Percentiles rank a stretch among this genome's conserved stretches.
These are phyloP conservation scores for Penicillium sp. DNA, from an alignment of 2,329 filamentous ascomycete genomes.

Conservation along the genomic window DNA sequence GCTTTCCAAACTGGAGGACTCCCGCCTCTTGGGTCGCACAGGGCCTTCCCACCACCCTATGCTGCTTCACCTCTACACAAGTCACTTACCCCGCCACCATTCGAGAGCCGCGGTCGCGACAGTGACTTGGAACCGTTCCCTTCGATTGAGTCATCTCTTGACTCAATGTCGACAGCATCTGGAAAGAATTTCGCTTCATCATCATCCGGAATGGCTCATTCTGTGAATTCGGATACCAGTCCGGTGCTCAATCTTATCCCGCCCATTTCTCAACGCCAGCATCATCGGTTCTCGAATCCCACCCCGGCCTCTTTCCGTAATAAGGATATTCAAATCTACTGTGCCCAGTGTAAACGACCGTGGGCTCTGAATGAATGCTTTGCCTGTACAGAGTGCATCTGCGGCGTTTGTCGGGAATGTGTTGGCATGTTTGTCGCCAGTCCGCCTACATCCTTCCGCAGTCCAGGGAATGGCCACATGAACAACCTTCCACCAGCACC, in stretches of 20 bases:
- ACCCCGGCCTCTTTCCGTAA: constrained; percentile 55
- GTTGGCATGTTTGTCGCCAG: constrained; percentile 56
- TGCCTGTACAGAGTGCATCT: constrained; percentile 95
- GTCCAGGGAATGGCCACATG: constrained; percentile 26
- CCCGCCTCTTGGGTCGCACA: constrained; percentile 40
- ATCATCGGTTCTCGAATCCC: constrained; percentile 45
- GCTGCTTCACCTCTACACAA: constrained; percentile 89
- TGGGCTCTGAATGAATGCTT: constrained; percentile 80
- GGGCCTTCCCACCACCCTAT: constrained; percentile 58
- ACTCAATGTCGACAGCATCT: constrained; percentile 46
- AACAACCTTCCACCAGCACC: constrained; percentile 25
- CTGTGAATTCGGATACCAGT: constrained; percentile 66
- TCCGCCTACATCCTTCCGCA: constrained; percentile 40
- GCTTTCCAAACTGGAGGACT: constrained; percentile 52
- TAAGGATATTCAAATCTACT: constrained; percentile 78
- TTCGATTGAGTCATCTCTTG: constrained; percentile 80
- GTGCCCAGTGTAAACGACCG: constrained; percentile 78
- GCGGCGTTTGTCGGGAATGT: constrained; percentile 84
- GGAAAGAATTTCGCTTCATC: constrained; percentile 73
- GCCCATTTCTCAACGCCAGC: constrained; percentile 35
- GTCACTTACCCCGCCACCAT: constrained; percentile 79
- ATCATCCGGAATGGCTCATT: constrained; percentile 65
- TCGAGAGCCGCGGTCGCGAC: constrained; percentile 53
- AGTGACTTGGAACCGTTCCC: constrained; percentile 78
- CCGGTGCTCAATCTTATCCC: constrained; percentile 48